Evolutionary conservation across 2,329 filamentous ascomycete genomes (phyloP).

Genomic region (Fonsecaea nubica): DNA sequence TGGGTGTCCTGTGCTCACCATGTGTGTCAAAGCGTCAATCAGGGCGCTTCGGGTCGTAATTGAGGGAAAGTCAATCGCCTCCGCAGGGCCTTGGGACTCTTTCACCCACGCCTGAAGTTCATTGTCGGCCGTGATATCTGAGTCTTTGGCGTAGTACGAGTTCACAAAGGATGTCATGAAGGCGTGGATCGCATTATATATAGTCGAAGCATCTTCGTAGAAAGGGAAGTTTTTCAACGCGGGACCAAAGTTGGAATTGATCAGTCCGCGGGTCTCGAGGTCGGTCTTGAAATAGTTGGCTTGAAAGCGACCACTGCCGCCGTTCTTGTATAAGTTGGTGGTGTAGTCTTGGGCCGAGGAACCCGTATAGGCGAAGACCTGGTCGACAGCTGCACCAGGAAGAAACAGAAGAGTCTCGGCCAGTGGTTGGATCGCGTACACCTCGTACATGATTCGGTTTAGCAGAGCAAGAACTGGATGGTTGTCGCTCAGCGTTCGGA

Average conservation of each 20-base stretch:
- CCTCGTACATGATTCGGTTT: conserved; percentile 26
- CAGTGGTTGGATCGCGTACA: conserved; percentile 23
- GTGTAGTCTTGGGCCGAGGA: conserved; percentile 21
- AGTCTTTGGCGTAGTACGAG: conserved; percentile 24
- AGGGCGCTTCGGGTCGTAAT: conserved; percentile 19
- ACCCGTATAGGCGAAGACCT: conserved; percentile 24
- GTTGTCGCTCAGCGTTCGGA: conserved; percentile 24
- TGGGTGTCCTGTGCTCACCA: conserved; percentile 11
- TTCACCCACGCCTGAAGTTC: conserved; percentile 26
- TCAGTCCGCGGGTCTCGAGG: conserved; percentile 19
- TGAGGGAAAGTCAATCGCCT: conserved; percentile 24
- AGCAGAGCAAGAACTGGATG: conserved; percentile 23
- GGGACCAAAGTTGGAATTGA: conserved; percentile 26
- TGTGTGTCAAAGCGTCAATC: conserved; percentile 22
- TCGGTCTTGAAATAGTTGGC: conserved; percentile 24
- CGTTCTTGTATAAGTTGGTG: conserved; percentile 21
- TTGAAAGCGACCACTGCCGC: conserved; percentile 23
- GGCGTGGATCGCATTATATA: conserved; percentile 20
- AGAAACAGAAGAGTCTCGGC: conserved; percentile 21
- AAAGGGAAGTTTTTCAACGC: conserved; percentile 24
- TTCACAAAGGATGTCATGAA: conserved; percentile 27
- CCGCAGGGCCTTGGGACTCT: conserved; percentile 19
- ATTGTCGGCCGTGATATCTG: conserved; percentile 18
- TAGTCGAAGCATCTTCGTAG: conserved; percentile 26
- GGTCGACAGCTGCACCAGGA: conserved; percentile 25